Conservation (phyloP, 192 early-diverging fungal species). For the Podila epicladia region DNA sequence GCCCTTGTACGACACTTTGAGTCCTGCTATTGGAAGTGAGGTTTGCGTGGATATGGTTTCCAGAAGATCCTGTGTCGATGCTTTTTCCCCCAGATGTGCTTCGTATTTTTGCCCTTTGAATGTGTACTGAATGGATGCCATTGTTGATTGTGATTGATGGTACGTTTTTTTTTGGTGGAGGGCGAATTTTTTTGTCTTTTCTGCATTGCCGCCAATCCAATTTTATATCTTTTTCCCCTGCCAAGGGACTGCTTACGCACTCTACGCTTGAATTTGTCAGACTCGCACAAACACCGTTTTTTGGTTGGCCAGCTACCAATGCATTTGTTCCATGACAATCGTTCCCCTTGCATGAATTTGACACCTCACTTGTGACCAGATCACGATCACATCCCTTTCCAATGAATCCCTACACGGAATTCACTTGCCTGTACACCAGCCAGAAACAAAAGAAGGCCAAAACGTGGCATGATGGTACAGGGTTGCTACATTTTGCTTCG, state of each 20-base stretch:
- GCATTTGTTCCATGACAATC: no score
- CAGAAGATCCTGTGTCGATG: constrained; percentile 8
- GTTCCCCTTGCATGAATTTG: no score
- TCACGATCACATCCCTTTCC: no score
- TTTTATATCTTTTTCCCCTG: no score
- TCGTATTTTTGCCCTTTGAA: constrained; percentile 34
- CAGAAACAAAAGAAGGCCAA: constrained; percentile 64
- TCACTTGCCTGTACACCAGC: constrained; percentile 55
- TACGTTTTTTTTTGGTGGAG: background rate
- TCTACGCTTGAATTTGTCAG: no score
- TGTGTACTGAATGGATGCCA: constrained; percentile 31
- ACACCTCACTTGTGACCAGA: no score
- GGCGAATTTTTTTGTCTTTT: background rate
- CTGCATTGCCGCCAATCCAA: no score
- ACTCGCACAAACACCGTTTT: no score
- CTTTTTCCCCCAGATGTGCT: background rate
- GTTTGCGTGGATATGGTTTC: constrained; percentile 24
- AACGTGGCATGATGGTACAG: constrained; percentile 63
- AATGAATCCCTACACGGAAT: constrained; percentile 51
- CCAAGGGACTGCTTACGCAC: no score
- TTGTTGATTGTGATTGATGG: background rate
- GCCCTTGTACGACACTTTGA: constrained; percentile 40
- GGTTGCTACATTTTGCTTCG: background rate
- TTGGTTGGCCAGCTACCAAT: no score
- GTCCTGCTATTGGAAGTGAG: constrained; percentile 11